Evolutionary conservation across 2,329 filamentous ascomycete species (phyloP), one percentile per base, ranked within the genome.

Genomic region (Paecilomyces variotii): DNA sequence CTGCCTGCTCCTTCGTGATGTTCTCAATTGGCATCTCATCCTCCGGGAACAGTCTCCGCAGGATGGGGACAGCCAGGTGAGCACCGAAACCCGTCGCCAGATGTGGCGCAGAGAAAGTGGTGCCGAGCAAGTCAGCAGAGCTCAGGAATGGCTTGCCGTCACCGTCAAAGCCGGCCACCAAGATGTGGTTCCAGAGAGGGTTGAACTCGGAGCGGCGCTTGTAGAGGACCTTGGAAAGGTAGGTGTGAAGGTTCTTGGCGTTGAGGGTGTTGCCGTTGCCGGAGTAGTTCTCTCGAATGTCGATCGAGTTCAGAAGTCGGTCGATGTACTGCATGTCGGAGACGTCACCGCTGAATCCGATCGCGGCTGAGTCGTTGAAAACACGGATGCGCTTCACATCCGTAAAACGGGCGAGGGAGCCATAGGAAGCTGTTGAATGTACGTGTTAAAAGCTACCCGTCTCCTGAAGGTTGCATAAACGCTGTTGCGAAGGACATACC

Each of bases 321-420:
- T 96, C 89, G 66, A 99, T 86, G 81, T 95, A 95, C 81, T 99
- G 94, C 94, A 99, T 97, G 81, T 99, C 94, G 64, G 90, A 96
- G 68, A 99, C 88, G 80, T 99, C 94, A 75, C 94, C 94, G 74
- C 91, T 91, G 79, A 97, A 96, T 69, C 94, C 94, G 71, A 99
- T 83, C 61, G 97, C 84, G 30, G 91, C 87, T 64, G 87, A 85
- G 65, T 87, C 82, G 78, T 91, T 90, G 78, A 97, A 97, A 68
- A 86, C 84, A 68, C 91, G 91, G 66, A 99, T 87, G 72, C 94
- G 92, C 80, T 97, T 95, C 73, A 97, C 91, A 75, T 97, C 89
- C 70, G 90, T 92, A 83, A 97, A 99, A 72, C 94, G 91, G 61
- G 94, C 93, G 65, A 93, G 89, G 59, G 94, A 97, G 74, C 94